Evolutionary conservation across 495 filamentous ascomycete genomes (phyloP).

Genomic region (Pyrenula aspistea): DNA sequence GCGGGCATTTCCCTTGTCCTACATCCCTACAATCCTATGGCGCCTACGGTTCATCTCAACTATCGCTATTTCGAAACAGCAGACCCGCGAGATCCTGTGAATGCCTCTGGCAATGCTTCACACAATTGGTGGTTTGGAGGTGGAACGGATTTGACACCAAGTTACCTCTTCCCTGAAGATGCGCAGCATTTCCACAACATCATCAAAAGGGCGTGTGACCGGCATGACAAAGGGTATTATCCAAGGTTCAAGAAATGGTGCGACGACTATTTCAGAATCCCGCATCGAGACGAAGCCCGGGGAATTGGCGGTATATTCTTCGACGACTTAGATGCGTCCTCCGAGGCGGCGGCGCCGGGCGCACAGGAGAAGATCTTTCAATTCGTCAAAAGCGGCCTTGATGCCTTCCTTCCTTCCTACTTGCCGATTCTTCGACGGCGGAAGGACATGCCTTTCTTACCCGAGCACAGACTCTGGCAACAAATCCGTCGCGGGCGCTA

Average conservation of each 20-base stretch:
- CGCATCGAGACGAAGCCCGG: constrained; percentile 79
- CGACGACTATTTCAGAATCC: constrained; percentile 91
- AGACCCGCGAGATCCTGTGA: constrained; percentile 43
- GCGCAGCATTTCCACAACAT: constrained; percentile 91
- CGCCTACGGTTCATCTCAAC: constrained; percentile 94
- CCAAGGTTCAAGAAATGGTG: constrained; percentile 97
- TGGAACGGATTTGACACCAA: constrained; percentile 85
- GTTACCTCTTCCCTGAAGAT: constrained; percentile 93
- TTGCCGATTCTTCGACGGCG: constrained; percentile 74
- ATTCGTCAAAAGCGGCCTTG: constrained; percentile 76
- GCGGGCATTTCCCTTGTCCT: constrained; percentile 86
- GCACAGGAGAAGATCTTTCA: constrained; percentile 85
- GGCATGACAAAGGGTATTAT: constrained; percentile 86
- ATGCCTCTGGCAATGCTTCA: constrained; percentile 56
- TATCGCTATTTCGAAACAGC: constrained; percentile 97
- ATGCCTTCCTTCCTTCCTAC: constrained; percentile 85
- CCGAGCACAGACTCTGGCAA: constrained; percentile 87
- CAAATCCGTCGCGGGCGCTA: constrained; percentile 86
- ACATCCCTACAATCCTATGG: constrained; percentile 90
- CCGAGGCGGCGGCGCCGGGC: constrained; percentile 45
- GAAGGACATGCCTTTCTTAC: constrained; percentile 84
- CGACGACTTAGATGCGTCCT: constrained; percentile 77
- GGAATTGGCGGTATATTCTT: constrained; percentile 98
- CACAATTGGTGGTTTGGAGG: constrained; percentile 95
- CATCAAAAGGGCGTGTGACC: constrained; percentile 87